phyloP scores from a whole-genome alignment of 2,329 filamentous ascomycete species.

The Verticillium dahliae region DNA sequence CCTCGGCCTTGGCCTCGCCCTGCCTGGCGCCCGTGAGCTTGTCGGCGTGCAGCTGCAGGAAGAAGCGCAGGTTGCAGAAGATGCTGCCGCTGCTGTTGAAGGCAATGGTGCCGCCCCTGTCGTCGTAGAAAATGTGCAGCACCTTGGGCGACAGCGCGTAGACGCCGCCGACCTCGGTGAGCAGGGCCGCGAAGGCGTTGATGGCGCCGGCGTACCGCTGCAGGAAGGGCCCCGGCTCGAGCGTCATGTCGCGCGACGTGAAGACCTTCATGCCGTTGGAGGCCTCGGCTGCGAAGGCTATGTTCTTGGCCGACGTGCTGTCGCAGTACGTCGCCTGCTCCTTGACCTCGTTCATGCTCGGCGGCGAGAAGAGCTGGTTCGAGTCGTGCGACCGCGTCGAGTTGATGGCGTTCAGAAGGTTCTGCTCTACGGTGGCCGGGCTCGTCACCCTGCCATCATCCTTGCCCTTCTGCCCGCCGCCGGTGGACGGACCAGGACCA shows the following conservation, averaged over 20 bases:
- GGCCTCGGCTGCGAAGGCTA: slow-evolving; percentile 63
- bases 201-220: slow-evolving; percentile 53
- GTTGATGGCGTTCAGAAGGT: slow-evolving; percentile 71
- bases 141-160: slow-evolving; percentile 65
- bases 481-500: background rate
- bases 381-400: slow-evolving; percentile 74
- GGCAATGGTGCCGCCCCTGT: slow-evolving; percentile 72
- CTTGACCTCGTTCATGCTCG: slow-evolving; percentile 65
- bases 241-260: slow-evolving; percentile 48
- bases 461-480: slow-evolving; percentile 15
- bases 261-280: slow-evolving; percentile 70
- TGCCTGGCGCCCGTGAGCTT: slow-evolving; percentile 25
- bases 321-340: slow-evolving; percentile 87
- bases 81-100: slow-evolving; percentile 85
- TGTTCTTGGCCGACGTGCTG: slow-evolving; percentile 64
- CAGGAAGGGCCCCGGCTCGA: slow-evolving; percentile 51
- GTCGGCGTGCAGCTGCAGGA: slow-evolving; percentile 66
- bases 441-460: slow-evolving; percentile 51
- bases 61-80: slow-evolving; percentile 92
- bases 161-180: slow-evolving; percentile 63
- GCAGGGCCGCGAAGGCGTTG: slow-evolving; percentile 61
- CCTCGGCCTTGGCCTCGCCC: slow-evolving; percentile 51
- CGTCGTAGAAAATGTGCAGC: slow-evolving; percentile 84
- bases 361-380: slow-evolving; percentile 63
- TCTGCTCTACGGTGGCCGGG: slow-evolving; percentile 57